Evolutionary conservation across 164 flowering plant genomes (phyloP), one percentile per base, ranked within the genome.

Genomic region (Sedum album): DNA sequence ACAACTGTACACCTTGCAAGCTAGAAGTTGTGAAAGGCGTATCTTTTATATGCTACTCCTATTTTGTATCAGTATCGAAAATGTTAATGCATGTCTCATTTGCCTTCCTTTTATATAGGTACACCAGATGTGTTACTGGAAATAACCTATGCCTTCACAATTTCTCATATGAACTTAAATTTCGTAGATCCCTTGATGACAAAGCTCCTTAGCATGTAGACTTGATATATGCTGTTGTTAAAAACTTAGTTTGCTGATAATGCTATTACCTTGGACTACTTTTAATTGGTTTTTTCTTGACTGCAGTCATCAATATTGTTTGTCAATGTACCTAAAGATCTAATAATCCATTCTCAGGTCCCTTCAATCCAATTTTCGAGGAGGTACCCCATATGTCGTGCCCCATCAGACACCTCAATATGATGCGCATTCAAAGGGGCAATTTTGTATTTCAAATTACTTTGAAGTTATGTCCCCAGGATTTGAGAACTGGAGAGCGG

Each of bases 391-490:
- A 42, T 0, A 10, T 42, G 48, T 15, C 8, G 48, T 8, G 48
- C 14, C 15, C 3, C 17, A 15, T 42, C 48, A 42, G 17, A 11
- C 48, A 8, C 13, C 17, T 42, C 15, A 8, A 15, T 42, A 15
- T 42, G 48, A n/a, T n/a, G n/a, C n/a, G n/a, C n/a, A n/a, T n/a
- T n/a, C 7, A 0, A 23, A 4, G 53, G 23, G 20, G 8, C 6
- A n/a, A 18, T 18, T 2, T 4, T 48, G 23, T 23, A 18, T 48
- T 21, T 5, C 57, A n/a, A 25, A 49, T 1, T 49, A 49, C 57
- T 49, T 20, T n/a, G 57, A 49, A n/a, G 57, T 49, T 49, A 49
- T 48, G 57, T 49, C 57, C 4, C 57, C 57, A 4, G 57, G 57
- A 6, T 14, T 49, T 20, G 25, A 49, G 5, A 18, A 18, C 11